These are phyloP conservation scores for Flagelloscypha sp. DNA, from an alignment of 768 basidiomycete species.

Conservation along the genomic window DNA sequence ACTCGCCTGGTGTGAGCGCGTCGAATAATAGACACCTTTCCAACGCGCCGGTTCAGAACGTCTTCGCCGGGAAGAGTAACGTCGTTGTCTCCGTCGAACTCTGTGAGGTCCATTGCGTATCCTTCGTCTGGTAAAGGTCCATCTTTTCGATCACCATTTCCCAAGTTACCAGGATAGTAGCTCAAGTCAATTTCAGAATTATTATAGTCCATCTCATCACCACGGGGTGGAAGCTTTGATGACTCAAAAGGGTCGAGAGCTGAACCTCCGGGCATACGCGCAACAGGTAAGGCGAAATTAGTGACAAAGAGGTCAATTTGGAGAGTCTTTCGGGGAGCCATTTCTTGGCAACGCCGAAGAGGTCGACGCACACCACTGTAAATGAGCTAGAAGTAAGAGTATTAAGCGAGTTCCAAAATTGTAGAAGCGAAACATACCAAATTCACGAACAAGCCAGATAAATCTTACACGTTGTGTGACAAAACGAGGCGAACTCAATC, in stretches of 20 bases:
- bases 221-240: too few species aligned
- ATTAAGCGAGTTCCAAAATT: background rate
- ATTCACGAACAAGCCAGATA: conserved; percentile 72
- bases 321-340: conserved; percentile 39
- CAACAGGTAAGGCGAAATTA: conserved; percentile 30
- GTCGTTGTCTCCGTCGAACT: conserved; percentile 73
- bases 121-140: conserved; percentile 30
- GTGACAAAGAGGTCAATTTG: conserved; percentile 73
- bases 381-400: conserved; percentile 40
- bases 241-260: too few species aligned
- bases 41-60: conserved; percentile 41
- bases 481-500: conserved; percentile 31
- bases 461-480: conserved; percentile 54
- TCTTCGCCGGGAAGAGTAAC: conserved; percentile 48
- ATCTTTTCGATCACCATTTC: conserved; percentile 19
- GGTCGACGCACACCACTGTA: conserved; percentile 68
- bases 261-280: conserved; percentile 2
- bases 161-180: conserved; percentile 30
- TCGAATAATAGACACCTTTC: conserved; percentile 54
- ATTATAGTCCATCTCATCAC: too few species aligned
- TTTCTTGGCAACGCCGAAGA: conserved; percentile 53
- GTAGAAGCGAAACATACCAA: conserved; percentile 37
- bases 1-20: conserved; percentile 35
- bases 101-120: conserved; percentile 57
- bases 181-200: conserved; percentile 32